phyloP scores from a whole-genome alignment of 2,329 filamentous ascomycete species.

The Xylaria sp. region DNA sequence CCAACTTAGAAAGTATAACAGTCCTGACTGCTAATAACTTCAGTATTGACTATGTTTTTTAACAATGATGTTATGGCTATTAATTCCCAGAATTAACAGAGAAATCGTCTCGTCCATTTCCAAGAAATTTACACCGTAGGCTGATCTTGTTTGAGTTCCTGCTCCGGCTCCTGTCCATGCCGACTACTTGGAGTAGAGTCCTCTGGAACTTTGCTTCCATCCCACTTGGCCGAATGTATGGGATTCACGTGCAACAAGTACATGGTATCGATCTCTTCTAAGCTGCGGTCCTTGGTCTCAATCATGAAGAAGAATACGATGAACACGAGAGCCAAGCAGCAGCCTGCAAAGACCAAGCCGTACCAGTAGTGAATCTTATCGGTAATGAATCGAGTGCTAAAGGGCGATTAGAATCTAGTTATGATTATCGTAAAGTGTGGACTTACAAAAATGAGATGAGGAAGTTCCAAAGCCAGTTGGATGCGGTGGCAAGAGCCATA shows the following conservation, averaged over 20 bases:
- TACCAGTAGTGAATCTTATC: background rate
- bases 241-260: slow-evolving; percentile 57
- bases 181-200: slow-evolving; percentile 16
- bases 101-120: background rate
- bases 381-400: background rate
- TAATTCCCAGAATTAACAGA: background rate
- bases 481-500: background rate
- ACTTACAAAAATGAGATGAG: background rate
- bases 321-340: background rate
- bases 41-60: background rate
- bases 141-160: background rate
- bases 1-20: too few relatives aligned
- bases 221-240: slow-evolving; percentile 57
- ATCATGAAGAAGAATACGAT: slow-evolving; percentile 1
- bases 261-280: background rate
- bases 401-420: background rate
- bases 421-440: background rate
- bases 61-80: background rate
- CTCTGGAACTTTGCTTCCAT: slow-evolving; percentile 47
- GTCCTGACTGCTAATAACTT: too few relatives aligned
- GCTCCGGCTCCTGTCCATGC: background rate
- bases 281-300: background rate
- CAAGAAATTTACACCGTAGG: slow-evolving; percentile 4
- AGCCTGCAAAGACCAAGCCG: background rate
- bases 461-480: background rate